Conservation (phyloP, 1,284 basidiomycete genomes). For the Pyrrhoderma lamaoense region DNA sequence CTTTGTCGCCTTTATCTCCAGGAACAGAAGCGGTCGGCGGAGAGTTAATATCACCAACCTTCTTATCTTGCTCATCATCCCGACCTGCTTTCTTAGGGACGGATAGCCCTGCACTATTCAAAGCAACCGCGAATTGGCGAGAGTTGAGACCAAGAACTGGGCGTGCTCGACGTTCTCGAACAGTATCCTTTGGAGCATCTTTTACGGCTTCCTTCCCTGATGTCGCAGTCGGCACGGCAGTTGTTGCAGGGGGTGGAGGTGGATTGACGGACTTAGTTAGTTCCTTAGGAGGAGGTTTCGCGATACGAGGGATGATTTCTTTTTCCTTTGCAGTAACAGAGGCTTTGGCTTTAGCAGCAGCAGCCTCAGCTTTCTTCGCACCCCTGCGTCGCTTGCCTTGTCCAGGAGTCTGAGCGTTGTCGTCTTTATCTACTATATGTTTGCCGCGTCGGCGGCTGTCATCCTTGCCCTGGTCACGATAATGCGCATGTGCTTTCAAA, state of each 20-base stretch:
- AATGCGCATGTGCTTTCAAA: constrained; percentile 60
- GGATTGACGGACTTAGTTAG: neutral
- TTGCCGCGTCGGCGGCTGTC: constrained; percentile 45
- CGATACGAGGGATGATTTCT: neutral
- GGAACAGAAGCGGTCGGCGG: too few relatives aligned
- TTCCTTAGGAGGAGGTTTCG: neutral
- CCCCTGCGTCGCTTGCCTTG: constrained; percentile 12
- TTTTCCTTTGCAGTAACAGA: neutral
- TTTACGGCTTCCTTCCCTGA: neutral
- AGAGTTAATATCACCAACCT: neutral
- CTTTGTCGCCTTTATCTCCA: neutral
- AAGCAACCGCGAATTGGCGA: constrained; percentile 59
- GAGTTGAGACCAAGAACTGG: constrained; percentile 47
- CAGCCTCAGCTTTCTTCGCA: constrained; percentile 13
- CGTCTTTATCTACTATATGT: constrained; percentile 25
- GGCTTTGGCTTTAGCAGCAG: neutral
- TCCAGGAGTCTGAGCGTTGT: constrained; percentile 2
- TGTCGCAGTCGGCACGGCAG: constrained; percentile 1
- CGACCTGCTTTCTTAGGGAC: constrained; percentile 26
- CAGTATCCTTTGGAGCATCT: constrained; percentile 13
- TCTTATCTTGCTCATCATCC: constrained; percentile 23
- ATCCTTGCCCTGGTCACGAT: constrained; percentile 28
- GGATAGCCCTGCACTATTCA: constrained; percentile 45
- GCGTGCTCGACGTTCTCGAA: constrained; percentile 35
- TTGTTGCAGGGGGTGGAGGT: neutral